Percentiles rank a stretch among this genome's conserved stretches.
Conservation (phyloP, 2,329 filamentous ascomycete species). For the Botrytis tulipae region DNA sequence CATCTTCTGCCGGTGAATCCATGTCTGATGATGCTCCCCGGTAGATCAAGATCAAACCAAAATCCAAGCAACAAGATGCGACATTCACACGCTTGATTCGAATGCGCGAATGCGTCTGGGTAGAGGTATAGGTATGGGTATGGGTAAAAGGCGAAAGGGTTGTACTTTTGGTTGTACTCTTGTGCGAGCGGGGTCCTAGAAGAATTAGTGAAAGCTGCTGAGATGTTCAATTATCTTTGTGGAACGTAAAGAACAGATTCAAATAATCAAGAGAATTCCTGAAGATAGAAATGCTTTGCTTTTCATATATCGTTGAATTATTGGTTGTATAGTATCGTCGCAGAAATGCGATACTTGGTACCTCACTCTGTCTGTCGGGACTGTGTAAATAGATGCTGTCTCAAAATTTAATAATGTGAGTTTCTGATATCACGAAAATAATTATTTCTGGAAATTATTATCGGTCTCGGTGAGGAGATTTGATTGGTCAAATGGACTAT, state of each 20-base stretch:
- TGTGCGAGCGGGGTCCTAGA: slow-evolving; percentile 6
- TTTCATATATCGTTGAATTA: background rate
- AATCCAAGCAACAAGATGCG: background rate
- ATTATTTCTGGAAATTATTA: slow-evolving; percentile 3
- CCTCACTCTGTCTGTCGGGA: background rate
- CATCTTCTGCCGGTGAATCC: slow-evolving; percentile 11
- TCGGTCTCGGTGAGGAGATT: background rate
- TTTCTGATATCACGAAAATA: background rate
- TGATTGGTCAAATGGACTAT: background rate
- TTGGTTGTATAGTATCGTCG: background rate
- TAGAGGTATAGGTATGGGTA: background rate
- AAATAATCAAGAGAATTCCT: background rate
- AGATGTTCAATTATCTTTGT: background rate
- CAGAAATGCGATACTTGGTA: background rate
- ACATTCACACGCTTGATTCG: background rate
- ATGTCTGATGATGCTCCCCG: background rate
- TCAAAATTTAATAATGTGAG: background rate
- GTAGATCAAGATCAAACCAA: background rate
- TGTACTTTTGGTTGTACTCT: background rate
- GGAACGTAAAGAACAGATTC: background rate
- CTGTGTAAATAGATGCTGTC: background rate
- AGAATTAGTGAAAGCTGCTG: slow-evolving; percentile 17
- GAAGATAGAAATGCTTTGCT: background rate
- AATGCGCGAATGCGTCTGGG: background rate
- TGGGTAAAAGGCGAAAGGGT: background rate